Evolutionary conservation across 768 basidiomycete genomes (phyloP), one percentile per base, ranked within the genome.

Genomic region (Fomitopsis serialis): DNA sequence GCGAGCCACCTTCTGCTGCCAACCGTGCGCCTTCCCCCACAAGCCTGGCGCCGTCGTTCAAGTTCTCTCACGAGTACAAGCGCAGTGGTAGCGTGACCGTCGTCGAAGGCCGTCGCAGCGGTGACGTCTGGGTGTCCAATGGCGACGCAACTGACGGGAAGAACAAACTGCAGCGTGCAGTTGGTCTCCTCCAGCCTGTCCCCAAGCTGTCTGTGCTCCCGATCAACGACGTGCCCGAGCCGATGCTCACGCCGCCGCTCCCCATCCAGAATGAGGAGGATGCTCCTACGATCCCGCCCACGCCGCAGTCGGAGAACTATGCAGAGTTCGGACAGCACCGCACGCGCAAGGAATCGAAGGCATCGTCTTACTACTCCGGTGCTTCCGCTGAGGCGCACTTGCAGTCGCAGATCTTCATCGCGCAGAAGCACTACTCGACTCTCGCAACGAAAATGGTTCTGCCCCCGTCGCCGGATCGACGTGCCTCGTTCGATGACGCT

Each of bases 91-190:
- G 79, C 55, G 58, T 71, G 48, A 87, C 84, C 19, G 79, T 87
- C 37, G 80, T 88, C 21, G 84, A 88, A 66, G 81, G 79, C 25
- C 78, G 84, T 29, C 81, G 84, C 45, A 86, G 84, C 58, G 84
- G 84, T 23, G 87, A 89, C 59, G 80, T 89, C 25, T 88, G 87
- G 87, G 67, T 89, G 58, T 65, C 78, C 12, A 84, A 84, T 50
- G 85, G 86, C n/a, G 80, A 88, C 55, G 87, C 86, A 7, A 71
- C 84, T 21, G 82, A 85, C 46, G 83, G 83, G 1, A 85, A 82
- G 66, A 70, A 71, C 51, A 84, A 81, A 60, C 58, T 86, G 27
- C 73, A 78, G 42, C 80, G 85, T 19, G 82, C 82, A 2, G 61
- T 89, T 25, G 78, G 76, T n/a, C 75, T 89, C 70, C 74, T 89